These are phyloP conservation scores for Candida easanensis DNA, from an alignment of 805 yeast species.

Conservation along the genomic window DNA sequence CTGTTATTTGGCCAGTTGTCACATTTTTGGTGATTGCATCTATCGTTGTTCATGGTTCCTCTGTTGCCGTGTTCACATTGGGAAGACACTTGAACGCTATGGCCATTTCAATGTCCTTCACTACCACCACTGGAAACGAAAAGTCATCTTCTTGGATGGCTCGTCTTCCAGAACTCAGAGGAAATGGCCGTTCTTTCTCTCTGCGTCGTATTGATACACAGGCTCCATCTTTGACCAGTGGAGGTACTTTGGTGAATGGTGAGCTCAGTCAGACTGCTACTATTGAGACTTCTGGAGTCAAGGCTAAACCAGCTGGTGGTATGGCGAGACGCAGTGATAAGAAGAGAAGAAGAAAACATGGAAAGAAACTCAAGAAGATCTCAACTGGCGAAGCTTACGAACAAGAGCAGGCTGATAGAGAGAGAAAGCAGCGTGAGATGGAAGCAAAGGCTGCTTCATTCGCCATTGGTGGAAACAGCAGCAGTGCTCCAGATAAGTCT, in stretches of 20 bases:
- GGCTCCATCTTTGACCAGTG: conserved; percentile 30
- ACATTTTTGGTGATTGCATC: conserved; percentile 80
- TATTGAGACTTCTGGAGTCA: conserved; percentile 61
- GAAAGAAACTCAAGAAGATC: conserved; percentile 31
- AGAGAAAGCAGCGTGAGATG: conserved; percentile 37
- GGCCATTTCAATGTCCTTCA: conserved; percentile 74
- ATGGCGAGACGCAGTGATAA: conserved; percentile 48
- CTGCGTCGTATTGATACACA: conserved; percentile 78
- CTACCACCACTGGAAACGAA: conserved; percentile 56
- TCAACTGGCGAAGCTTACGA: conserved; percentile 1
- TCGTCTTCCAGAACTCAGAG: conserved; percentile 67
- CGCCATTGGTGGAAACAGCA: conserved; percentile 34
- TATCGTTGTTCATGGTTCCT: conserved; percentile 86
- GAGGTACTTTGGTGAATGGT: conserved; percentile 16
- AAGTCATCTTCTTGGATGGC: conserved; percentile 73
- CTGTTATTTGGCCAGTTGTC: conserved; percentile 76
- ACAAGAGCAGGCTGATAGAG: conserved; percentile 30
- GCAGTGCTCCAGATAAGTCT: conserved; percentile 17
- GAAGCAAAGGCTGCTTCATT: conserved; percentile 43
- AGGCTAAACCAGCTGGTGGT: conserved; percentile 74
- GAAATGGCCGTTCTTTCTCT: conserved; percentile 71
- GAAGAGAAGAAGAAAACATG: conserved; percentile 33
- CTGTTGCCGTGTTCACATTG: conserved; percentile 58
- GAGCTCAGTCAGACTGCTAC: conserved; percentile 35
- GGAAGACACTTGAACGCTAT: conserved; percentile 90